Evolutionary conservation across 495 filamentous ascomycete genomes (phyloP), one percentile per base, ranked within the genome.

Genomic region (Hypoxylon intermedium): DNA sequence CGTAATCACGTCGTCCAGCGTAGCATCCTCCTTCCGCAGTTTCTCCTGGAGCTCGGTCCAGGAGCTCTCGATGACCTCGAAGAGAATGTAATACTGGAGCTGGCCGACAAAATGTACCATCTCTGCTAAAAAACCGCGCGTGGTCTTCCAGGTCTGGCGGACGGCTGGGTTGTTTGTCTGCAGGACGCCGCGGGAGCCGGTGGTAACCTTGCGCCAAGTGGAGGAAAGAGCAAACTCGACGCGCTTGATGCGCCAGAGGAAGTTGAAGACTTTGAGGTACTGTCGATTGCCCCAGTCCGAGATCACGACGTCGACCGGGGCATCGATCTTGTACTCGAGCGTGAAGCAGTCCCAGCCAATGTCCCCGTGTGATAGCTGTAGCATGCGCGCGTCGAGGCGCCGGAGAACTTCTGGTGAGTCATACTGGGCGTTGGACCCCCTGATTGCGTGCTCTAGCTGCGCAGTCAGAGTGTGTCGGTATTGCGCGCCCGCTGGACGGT

Each of bases 311-410:
- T 99, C 95, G 19, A 98, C 91, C 0, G 95, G 95, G 6, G 94
- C 91, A 69, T 97, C 94, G 54, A 98, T 92, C 73, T 96, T 97
- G 77, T 99, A 99, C 71, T 99, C 95, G 23, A 99, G 83, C 0
- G 95, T 99, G 75, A 99, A 99, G 73, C 94, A 96, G 72, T 99
- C 95, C 95, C 95, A 99, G 56, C 95, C 95, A 44, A 96, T 97
- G 65, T 99, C 94, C 50, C 95, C 95, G 70, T 96, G 92, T 46
- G 88, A 91, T 43, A 97, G 83, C 72, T 97, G 92, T 31, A 97
- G 83, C 91, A 98, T 96, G 41, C 95, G 90, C 11, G 94, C 92
- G 75, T 99, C 95, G 6, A 99, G 83, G 13, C 95, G 86, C 26
- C 90, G 87, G 30, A 98, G 82, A 24, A 98, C 92, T 68, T 99